A percentile compares a stretch with the other conserved stretches of the same genome.
These are phyloP conservation scores for Neofusicoccum parvum DNA, from an alignment of 2,329 filamentous ascomycete species.

Conservation along the genomic window DNA sequence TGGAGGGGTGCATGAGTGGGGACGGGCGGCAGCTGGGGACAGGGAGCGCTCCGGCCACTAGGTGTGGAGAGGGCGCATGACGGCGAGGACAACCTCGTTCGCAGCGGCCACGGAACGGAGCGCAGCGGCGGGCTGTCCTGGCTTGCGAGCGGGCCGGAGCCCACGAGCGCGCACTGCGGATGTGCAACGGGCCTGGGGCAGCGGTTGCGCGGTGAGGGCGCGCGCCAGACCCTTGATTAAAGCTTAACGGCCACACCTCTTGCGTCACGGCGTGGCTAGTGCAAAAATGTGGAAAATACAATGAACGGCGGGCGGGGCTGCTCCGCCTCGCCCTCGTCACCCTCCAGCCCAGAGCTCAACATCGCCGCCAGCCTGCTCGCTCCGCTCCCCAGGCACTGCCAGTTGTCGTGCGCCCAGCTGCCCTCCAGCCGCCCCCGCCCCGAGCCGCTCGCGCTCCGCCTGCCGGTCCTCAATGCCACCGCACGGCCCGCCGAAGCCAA, in stretches of 20 bases:
- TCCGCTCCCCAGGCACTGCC: background rate
- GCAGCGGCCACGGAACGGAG: background rate
- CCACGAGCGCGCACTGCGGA: background rate
- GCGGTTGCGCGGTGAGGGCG: background rate
- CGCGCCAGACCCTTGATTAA: constrained; percentile 7
- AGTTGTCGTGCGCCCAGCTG: background rate
- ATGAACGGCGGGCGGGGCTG: background rate
- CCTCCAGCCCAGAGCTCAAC: too few species aligned
- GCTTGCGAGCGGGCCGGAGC: background rate
- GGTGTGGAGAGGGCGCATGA: constrained; percentile 9
- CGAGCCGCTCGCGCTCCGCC: background rate
- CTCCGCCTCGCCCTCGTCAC: background rate
- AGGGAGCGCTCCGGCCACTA: background rate
- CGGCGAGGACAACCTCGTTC: background rate
- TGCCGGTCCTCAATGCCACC: constrained; percentile 8
- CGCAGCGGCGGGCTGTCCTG: background rate
- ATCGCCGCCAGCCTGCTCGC: background rate
- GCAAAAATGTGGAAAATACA: constrained; percentile 17
- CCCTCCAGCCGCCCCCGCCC: background rate
- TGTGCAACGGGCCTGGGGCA: background rate
- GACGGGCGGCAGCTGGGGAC: constrained; percentile 7
- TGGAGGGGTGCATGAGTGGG: constrained; percentile 16
- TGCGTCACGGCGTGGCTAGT: constrained; percentile 18
- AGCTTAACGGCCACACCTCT: constrained; percentile 13
- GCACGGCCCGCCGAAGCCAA: constrained; percentile 11